Base-by-base conservation (phyloP, 148 eudicot genomes). In the Cornus controversa region DNA sequence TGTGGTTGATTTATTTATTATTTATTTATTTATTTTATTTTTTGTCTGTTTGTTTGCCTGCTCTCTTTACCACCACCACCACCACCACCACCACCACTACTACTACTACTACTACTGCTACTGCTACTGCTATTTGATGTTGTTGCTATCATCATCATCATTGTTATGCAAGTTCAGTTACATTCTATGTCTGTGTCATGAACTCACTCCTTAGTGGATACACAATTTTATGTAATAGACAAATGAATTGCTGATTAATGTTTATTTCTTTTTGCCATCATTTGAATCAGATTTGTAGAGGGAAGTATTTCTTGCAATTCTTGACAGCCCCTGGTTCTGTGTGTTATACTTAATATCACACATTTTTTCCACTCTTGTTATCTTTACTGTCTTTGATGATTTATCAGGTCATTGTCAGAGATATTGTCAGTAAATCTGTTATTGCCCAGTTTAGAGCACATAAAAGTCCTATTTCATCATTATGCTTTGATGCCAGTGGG, bases 401-500 rank as follows among this genome's bases (percentile, higher is more conserved):
- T 65, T 70, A 37, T 20, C 89, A 92, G 98, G 98, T 94, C 42
- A 87, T 94, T 67, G 94, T 94, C 34, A 85, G 89, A 81, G 98
- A 94, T 68, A 79, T 87, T 70, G 89, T 90, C 31, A 83, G 86
- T 72, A 91, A 90, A 86, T 81, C 86, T 71, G 87, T 93, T 60
- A 82, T 94, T 77, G 78, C 98, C 24, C 98, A 94, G 77, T 94
- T 94, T 77, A 91, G 85, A 80, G 98, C 98, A 54, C 98, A 91
- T 67, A 85, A 86, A 70, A 91, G 93, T 75, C 90, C 95, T 69
- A 94, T 94, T 71, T 85, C 92, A 26, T 87, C 97, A 10, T 84
- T 94, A 78, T 90, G 94, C 77, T 94, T 94, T 82, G 97, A 94
- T 87, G 94, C 94, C 28, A 94, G 98, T 78, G 97, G 97, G 53